Conservation (phyloP, 371 early-diverging fungal genomes). For the Nematocida sp. region DNA sequence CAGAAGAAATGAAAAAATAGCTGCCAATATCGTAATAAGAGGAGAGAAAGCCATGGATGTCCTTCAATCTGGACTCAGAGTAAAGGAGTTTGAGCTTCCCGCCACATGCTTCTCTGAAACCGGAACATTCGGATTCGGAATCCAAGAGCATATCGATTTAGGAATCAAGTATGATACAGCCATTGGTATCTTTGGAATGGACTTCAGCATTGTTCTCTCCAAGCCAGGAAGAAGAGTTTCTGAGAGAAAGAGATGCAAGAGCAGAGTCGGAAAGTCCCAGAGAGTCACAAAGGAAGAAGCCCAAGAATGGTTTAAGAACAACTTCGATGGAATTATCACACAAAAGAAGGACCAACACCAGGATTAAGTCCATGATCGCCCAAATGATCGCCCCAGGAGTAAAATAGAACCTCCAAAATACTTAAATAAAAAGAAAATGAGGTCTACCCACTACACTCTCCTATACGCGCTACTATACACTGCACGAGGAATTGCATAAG, state of each 20-base stretch:
- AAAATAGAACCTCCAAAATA: no score
- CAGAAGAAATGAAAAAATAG: slow-evolving; percentile 99
- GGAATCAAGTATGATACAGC: slow-evolving; percentile 99
- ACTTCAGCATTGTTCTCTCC: slow-evolving; percentile 92
- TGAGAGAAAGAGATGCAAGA: slow-evolving; percentile 80
- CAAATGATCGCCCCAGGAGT: background rate
- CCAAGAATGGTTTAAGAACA: slow-evolving; percentile 70
- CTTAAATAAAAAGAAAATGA: slow-evolving; percentile 26
- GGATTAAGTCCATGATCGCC: background rate
- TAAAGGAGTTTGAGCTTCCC: slow-evolving; percentile 96
- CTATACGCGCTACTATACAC: no score
- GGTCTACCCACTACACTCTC: no score
- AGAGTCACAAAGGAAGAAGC: slow-evolving; percentile 78
- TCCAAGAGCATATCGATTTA: slow-evolving; percentile 99
- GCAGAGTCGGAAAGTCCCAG: slow-evolving; percentile 84
- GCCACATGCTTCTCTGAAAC: slow-evolving; percentile 87
- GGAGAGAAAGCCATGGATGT: slow-evolving; percentile 90
- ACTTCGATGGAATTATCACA: slow-evolving; percentile 65
- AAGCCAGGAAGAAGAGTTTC: slow-evolving; percentile 91
- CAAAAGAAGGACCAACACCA: slow-evolving; percentile 21
- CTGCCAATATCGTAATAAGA: slow-evolving; percentile 94
- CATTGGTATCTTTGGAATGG: slow-evolving; percentile 82
- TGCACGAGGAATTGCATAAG: no score
- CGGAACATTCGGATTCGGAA: slow-evolving; percentile 99
- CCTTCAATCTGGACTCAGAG: slow-evolving; percentile 94